A percentile compares a stretch with the other conserved stretches of the same genome.
Evolutionary conservation across 805 yeast species (phyloP).

Genomic region (Blastobotrys muscicola): DNA sequence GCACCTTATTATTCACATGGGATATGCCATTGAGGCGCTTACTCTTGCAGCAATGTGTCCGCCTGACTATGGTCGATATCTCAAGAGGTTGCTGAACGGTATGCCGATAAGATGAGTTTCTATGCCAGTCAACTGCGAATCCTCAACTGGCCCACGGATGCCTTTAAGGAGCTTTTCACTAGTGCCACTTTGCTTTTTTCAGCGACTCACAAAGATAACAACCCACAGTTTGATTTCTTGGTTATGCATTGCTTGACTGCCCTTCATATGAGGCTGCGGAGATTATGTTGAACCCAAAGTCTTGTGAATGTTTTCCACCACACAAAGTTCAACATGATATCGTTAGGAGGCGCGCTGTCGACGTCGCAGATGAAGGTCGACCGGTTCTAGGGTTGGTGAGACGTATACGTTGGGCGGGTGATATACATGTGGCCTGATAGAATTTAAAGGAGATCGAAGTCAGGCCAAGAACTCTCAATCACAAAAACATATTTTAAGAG

Average conservation of each 20-base stretch:
- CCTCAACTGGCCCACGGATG: constrained; percentile 12
- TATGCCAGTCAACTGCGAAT: constrained; percentile 12
- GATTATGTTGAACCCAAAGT: constrained; percentile 8
- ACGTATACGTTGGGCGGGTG: too few species aligned
- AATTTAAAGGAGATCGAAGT: too few species aligned
- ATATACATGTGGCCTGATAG: too few species aligned
- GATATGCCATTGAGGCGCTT: constrained; percentile 28
- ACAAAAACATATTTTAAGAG: too few species aligned
- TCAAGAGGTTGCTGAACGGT: not conserved
- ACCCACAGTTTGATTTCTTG: constrained; percentile 20
- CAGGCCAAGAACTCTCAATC: too few species aligned
- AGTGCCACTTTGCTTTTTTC: constrained; percentile 15
- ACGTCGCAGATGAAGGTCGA: too few species aligned
- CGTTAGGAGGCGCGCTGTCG: constrained; percentile 5
- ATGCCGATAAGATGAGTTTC: constrained; percentile 3
- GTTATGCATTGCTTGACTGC: constrained; percentile 24
- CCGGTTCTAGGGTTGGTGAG: too few species aligned
- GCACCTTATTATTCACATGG: constrained; percentile 28
- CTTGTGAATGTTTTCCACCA: too few species aligned
- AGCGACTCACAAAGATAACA: constrained; percentile 15
- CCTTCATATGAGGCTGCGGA: constrained; percentile 20
- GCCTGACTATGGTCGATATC: constrained; percentile 1
- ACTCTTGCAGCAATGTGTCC: constrained; percentile 15
- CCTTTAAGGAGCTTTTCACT: constrained; percentile 11
- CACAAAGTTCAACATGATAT: constrained; percentile 5